Percentiles rank a stretch among this genome's conserved stretches.
phyloP scores from a whole-genome alignment of 208 protist genomes.

The Naegleria lovaniensis region DNA sequence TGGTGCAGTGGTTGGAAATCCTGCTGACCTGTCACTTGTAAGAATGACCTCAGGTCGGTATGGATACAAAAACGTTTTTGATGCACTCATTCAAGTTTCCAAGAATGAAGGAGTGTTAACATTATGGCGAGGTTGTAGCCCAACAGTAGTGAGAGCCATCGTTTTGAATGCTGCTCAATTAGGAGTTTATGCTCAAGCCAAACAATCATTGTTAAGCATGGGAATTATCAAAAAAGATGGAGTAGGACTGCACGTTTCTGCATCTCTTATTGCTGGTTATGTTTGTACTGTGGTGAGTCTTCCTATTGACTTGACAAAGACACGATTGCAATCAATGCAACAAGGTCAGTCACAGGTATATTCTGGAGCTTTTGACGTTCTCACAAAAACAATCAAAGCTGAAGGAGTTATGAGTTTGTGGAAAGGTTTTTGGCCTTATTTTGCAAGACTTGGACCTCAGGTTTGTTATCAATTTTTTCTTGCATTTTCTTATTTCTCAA shows the following conservation, averaged over 20 bases:
- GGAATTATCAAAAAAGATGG: background rate
- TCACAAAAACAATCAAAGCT: background rate
- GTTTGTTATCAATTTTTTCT: too few species aligned
- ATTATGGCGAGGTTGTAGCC: constrained; percentile 9
- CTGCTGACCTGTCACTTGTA: constrained; percentile 7
- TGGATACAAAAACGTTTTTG: constrained; percentile 6
- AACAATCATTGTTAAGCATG: background rate
- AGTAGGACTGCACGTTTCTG: background rate
- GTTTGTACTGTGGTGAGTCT: background rate
- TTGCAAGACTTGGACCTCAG: constrained; percentile 16
- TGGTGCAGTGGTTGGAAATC: constrained; percentile 13
- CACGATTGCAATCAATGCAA: constrained; percentile 8
- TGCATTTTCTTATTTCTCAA: too few species aligned
- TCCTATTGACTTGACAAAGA: background rate
- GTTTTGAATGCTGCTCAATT: constrained; percentile 25
- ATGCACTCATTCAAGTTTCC: background rate
- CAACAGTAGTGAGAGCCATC: constrained; percentile 15
- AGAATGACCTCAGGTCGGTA: constrained; percentile 2
- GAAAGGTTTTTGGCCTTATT: constrained; percentile 25
- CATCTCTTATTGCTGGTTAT: background rate
- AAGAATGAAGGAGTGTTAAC: constrained; percentile 12
- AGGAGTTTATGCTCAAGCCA: constrained; percentile 13
- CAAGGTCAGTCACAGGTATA: background rate
- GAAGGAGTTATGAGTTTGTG: background rate
- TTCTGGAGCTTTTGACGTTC: background rate